phyloP scores from a whole-genome alignment of 768 basidiomycete species.

The Boletus vermiculosoides region DNA sequence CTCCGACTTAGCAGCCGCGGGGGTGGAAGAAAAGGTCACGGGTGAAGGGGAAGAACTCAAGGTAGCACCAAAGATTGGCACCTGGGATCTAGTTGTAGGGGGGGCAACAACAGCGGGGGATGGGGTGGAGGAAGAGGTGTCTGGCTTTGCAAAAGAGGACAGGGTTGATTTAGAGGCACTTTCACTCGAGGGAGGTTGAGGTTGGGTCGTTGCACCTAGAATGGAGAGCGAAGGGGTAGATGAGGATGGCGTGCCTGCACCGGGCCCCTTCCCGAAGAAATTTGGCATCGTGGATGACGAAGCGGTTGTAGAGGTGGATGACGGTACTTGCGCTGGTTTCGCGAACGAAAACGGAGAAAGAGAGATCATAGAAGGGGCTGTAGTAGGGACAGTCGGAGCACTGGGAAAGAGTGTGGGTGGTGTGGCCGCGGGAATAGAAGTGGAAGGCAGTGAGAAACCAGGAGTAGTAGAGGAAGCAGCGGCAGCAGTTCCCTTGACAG shows the following conservation, averaged over 20 bases:
- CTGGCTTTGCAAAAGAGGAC: constrained; percentile 19
- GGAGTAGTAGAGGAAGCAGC: constrained; percentile 13
- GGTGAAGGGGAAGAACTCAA: constrained; percentile 1
- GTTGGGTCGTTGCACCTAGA: constrained; percentile 6
- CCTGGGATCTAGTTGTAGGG: constrained; percentile 8
- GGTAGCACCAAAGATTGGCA: constrained; percentile 20
- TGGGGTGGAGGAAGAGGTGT: constrained; percentile 27
- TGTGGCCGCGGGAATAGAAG: constrained; percentile 25
- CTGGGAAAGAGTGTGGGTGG: constrained; percentile 15
- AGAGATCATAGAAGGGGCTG: constrained; percentile 10
- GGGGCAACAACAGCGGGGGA: constrained; percentile 9
- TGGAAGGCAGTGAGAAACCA: constrained; percentile 24
- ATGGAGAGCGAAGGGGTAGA: constrained; percentile 7
- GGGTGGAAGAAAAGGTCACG: constrained; percentile 8
- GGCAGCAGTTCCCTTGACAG: constrained; percentile 7
- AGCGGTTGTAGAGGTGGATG: not conserved
- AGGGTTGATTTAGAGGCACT: constrained; percentile 9
- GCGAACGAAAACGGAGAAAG: constrained; percentile 17
- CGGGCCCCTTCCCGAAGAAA: constrained; percentile 32
- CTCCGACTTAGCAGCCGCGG: constrained; percentile 10
- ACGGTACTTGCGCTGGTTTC: constrained; percentile 13
- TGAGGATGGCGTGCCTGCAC: constrained; percentile 5
- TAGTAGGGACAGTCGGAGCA: constrained; percentile 7
- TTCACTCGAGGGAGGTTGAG: constrained; percentile 8
- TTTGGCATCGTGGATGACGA: constrained; percentile 24